A percentile compares a stretch with the other conserved stretches of the same genome.
Evolutionary conservation across 768 basidiomycete genomes (phyloP).

Genomic region (Tephrocybe sp.): DNA sequence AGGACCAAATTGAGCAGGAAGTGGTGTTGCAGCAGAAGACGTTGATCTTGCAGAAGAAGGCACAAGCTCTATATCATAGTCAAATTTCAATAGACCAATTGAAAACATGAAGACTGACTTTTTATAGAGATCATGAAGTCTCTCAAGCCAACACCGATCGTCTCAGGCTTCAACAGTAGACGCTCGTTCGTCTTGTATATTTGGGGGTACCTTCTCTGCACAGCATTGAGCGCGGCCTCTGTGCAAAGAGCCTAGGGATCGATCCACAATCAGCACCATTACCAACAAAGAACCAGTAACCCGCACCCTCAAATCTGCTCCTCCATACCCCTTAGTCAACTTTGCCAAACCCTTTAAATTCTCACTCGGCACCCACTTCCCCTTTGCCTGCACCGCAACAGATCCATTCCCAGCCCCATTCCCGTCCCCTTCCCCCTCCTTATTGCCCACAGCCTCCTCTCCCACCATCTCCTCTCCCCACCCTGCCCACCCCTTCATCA

Average conservation of each 20-base stretch:
- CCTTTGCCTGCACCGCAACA: slow-evolving; percentile 26
- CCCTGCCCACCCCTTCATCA: slow-evolving; percentile 88
- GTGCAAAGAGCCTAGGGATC: slow-evolving; percentile 81
- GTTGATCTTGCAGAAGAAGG: slow-evolving; percentile 94
- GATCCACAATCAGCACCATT: slow-evolving; percentile 6
- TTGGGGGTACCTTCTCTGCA: slow-evolving; percentile 95
- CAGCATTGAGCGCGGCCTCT: slow-evolving; percentile 94
- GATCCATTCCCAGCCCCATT: slow-evolving; percentile 60
- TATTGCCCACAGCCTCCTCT: slow-evolving; percentile 26
- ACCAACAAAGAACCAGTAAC: slow-evolving; percentile 11
- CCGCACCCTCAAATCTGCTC: slow-evolving; percentile 92
- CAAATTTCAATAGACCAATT: not conserved
- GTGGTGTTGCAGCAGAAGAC: slow-evolving; percentile 78
- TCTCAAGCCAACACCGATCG: slow-evolving; percentile 78
- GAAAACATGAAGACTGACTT: slow-evolving; percentile 53
- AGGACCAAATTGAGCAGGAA: slow-evolving; percentile 84
- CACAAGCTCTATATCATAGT: slow-evolving; percentile 66
- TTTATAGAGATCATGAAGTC: slow-evolving; percentile 99
- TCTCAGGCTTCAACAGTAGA: slow-evolving; percentile 79
- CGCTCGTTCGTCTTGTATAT: slow-evolving; percentile 93
- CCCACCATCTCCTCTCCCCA: slow-evolving; percentile 52
- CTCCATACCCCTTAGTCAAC: slow-evolving; percentile 96
- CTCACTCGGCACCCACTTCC: slow-evolving; percentile 24
- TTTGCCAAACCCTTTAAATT: slow-evolving; percentile 64
- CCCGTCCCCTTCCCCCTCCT: slow-evolving; percentile 20